phyloP scores from a whole-genome alignment of 805 yeast species.

The Kockiozyma suomiensis region DNA sequence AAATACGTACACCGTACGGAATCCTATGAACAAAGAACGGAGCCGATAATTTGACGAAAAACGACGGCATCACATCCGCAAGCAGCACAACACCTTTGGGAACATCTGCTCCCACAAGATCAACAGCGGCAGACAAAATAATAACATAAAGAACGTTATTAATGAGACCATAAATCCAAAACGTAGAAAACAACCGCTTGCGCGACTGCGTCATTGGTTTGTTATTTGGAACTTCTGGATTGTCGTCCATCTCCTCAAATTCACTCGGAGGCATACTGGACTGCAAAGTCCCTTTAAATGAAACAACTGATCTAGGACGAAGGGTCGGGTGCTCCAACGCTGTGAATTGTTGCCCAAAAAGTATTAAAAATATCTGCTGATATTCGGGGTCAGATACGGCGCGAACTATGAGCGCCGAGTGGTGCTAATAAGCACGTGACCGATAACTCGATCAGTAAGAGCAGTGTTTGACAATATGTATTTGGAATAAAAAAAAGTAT shows the following conservation, averaged over 20 bases:
- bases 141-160: slow-evolving; percentile 91
- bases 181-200: slow-evolving; percentile 23
- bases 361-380: not conserved
- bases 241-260: slow-evolving; percentile 1
- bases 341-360: not conserved
- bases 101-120: slow-evolving; percentile 75
- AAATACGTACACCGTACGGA: slow-evolving; percentile 60
- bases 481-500: no score
- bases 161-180: slow-evolving; percentile 66
- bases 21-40: slow-evolving; percentile 77
- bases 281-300: not conserved
- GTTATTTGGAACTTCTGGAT: not conserved
- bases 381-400: no score
- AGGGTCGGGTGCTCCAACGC: not conserved
- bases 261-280: not conserved
- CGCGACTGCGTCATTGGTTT: not conserved
- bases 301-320: not conserved
- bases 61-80: slow-evolving; percentile 86
- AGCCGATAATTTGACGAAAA: slow-evolving; percentile 66
- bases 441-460: no score
- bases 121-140: slow-evolving; percentile 88
- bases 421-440: no score
- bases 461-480: no score
- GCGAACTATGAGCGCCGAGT: no score
- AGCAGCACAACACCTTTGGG: slow-evolving; percentile 86